phyloP scores from a whole-genome alignment of 352 stramenopile genomes.

The Achlya hypogyna region DNA sequence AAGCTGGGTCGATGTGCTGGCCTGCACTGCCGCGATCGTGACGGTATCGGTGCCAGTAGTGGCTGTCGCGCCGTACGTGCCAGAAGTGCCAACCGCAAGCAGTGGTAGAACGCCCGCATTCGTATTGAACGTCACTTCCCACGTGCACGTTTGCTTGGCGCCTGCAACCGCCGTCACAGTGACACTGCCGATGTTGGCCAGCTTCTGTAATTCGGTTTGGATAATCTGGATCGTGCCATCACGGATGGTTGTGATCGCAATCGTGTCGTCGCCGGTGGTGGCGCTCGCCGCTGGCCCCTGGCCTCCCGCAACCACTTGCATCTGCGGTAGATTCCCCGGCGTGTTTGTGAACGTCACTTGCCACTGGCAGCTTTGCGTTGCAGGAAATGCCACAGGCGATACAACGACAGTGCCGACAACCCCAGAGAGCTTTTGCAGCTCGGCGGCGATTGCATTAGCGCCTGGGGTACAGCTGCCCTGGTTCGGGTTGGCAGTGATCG shows the following conservation, averaged over 20 bases:
- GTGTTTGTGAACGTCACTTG: conserved; percentile 84
- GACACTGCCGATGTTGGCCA: conserved; percentile 85
- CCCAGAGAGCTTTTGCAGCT: conserved; percentile 37
- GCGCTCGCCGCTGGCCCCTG: conserved; percentile 28
- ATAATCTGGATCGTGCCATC: conserved; percentile 89
- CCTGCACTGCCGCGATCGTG: conserved; percentile 26
- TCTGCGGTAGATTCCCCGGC: conserved; percentile 73
- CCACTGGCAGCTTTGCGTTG: conserved; percentile 78
- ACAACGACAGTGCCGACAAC: conserved; percentile 45
- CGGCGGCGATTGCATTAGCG: conserved; percentile 36
- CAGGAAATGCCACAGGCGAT: conserved; percentile 30
- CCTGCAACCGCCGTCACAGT: conserved; percentile 61
- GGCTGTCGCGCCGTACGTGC: conserved; percentile 28
- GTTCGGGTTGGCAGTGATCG: conserved; percentile 75
- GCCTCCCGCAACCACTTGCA: conserved; percentile 48
- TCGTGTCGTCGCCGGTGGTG: conserved; percentile 69
- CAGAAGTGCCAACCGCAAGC: conserved; percentile 35
- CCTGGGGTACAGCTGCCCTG: conserved; percentile 71
- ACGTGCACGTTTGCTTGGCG: conserved; percentile 73
- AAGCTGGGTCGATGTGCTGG: conserved; percentile 47
- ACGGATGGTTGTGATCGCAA: conserved; percentile 57
- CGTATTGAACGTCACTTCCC: conserved; percentile 90
- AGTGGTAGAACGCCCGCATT: conserved; percentile 81
- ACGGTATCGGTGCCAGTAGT: conserved; percentile 36
- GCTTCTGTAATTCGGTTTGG: conserved; percentile 88